Percentiles rank a stretch among this genome's conserved stretches.
Conservation (phyloP, 176 grass and related monocot genomes). For the Leersia perrieri region DNA sequence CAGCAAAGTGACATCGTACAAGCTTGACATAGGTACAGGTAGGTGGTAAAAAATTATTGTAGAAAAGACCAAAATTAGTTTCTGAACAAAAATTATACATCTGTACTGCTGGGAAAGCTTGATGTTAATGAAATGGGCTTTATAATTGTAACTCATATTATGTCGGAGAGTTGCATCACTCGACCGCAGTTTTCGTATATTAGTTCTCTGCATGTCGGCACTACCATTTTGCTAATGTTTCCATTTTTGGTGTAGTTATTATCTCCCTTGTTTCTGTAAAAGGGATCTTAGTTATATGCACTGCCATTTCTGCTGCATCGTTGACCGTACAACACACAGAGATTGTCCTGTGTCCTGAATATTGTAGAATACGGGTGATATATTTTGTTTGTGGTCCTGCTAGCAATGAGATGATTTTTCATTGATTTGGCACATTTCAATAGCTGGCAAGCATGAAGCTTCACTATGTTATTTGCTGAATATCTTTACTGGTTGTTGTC, state of each 20-base stretch:
- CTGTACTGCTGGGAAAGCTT: slow-evolving; percentile 8
- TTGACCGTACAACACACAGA: background rate
- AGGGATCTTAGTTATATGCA: background rate
- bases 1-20: slow-evolving; percentile 4
- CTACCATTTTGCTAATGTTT: background rate
- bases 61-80: slow-evolving; percentile 8
- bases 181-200: background rate
- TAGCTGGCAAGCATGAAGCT: background rate
- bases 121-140: slow-evolving; percentile 26
- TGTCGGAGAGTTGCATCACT: background rate
- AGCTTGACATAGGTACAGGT: slow-evolving; percentile 4
- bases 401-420: background rate
- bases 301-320: background rate
- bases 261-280: background rate
- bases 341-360: background rate
- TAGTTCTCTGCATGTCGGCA: background rate
- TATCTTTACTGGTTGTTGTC: background rate
- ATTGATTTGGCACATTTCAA: background rate
- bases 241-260: background rate
- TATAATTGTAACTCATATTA: background rate
- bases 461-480: background rate
- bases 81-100: background rate
- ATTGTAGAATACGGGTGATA: background rate
- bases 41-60: background rate
- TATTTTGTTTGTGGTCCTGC: background rate